phyloP scores from a whole-genome alignment of 306 rosid species.

The Rosa rugosa region DNA sequence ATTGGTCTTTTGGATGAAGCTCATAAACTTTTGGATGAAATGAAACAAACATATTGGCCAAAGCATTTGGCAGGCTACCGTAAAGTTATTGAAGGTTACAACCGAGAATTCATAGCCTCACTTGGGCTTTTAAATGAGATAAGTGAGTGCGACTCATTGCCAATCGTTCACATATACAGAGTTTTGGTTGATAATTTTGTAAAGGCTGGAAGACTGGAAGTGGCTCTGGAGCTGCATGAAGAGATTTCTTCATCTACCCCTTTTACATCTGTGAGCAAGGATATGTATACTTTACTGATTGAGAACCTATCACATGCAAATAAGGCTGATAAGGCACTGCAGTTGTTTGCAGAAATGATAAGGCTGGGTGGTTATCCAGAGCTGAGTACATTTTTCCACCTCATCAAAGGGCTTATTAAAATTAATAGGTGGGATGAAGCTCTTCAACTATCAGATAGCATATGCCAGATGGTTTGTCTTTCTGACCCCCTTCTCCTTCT shows the following conservation, averaged over 20 bases:
- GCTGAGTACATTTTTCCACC: conserved; percentile 61
- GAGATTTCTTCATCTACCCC: conserved; percentile 66
- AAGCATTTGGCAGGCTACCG: conserved; percentile 59
- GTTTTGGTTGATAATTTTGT: conserved; percentile 69
- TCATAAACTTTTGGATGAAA: conserved; percentile 70
- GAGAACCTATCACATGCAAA: conserved; percentile 59
- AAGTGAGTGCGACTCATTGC: conserved; percentile 52
- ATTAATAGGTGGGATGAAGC: conserved; percentile 79
- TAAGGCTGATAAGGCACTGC: conserved; percentile 66
- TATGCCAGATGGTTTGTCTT: conserved; percentile 79
- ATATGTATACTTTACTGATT: conserved; percentile 58
- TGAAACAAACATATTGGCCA: conserved; percentile 88
- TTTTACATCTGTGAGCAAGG: conserved; percentile 40
- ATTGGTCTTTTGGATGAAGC: conserved; percentile 73
- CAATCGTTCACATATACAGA: conserved; percentile 53
- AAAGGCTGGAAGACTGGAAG: conserved; percentile 73
- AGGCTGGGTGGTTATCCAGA: conserved; percentile 62
- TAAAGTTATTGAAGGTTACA: conserved; percentile 76
- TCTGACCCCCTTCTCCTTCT: conserved; percentile 22
- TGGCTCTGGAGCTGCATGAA: conserved; percentile 59
- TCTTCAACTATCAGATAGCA: conserved; percentile 61
- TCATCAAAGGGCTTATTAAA: conserved; percentile 65
- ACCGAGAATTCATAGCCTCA: conserved; percentile 58
- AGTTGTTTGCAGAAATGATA: conserved; percentile 59
- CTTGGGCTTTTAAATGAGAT: conserved; percentile 68